Conservation (phyloP, 2,329 filamentous ascomycete genomes). For the Sodiomyces alkalinus region DNA sequence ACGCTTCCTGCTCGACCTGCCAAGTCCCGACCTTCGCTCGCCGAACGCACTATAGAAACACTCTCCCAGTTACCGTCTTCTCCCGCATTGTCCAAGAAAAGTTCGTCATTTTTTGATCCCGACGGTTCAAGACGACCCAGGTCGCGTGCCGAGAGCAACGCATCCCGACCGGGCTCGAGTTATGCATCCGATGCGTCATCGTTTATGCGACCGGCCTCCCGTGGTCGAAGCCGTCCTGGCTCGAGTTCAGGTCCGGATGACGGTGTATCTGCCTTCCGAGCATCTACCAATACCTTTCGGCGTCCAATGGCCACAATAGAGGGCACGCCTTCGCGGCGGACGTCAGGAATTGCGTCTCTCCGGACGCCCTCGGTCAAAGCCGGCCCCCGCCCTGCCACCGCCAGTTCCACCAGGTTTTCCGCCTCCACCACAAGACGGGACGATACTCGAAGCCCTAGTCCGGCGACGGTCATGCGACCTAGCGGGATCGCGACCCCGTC, state of each 20-base stretch:
- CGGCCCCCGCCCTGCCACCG: conserved; percentile 9
- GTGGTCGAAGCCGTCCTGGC: conserved; percentile 36
- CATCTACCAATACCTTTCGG: conserved; percentile 27
- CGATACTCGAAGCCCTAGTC: conserved; percentile 19
- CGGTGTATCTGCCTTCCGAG: conserved; percentile 23
- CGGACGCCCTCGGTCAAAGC: conserved; percentile 18
- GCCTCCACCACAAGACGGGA: conserved; percentile 18
- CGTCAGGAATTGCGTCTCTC: conserved; percentile 18
- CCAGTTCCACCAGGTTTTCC: conserved; percentile 8
- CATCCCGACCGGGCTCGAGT: conserved; percentile 39
- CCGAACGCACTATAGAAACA: conserved; percentile 77
- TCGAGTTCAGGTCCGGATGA: conserved; percentile 36
- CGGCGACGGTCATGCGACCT: conserved; percentile 23
- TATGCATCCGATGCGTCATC: conserved; percentile 46
- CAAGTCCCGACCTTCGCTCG: conserved; percentile 43
- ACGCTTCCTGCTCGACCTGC: conserved; percentile 5
- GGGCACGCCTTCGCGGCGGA: conserved; percentile 22
- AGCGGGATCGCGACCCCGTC: conserved; percentile 13
- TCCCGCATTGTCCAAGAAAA: conserved; percentile 49
- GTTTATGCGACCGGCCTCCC: conserved; percentile 32
- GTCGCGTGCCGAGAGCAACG: conserved; percentile 28
- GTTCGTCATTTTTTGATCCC: conserved; percentile 58
- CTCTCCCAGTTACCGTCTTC: conserved; percentile 65
- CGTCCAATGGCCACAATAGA: conserved; percentile 26
- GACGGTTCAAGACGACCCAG: conserved; percentile 42